These are phyloP conservation scores for Taiozyma sp. DNA, from an alignment of 1,139 yeast species.

Conservation along the genomic window DNA sequence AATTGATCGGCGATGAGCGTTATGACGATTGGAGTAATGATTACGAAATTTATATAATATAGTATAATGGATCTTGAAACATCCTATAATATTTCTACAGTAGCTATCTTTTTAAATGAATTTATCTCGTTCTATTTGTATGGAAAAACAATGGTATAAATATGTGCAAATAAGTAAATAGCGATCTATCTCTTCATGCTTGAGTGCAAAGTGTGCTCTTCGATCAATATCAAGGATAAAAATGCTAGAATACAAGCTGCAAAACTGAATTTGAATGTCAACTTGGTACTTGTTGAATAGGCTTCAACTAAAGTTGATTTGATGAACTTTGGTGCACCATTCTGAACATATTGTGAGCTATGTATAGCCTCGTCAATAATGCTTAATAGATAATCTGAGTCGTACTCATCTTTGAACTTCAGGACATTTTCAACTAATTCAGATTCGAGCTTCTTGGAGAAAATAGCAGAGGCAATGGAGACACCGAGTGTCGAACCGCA, in stretches of 20 bases:
- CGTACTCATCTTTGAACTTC: conserved; percentile 25
- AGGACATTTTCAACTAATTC: conserved; percentile 25
- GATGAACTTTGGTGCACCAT: conserved; percentile 44
- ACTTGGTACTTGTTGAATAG: conserved; percentile 47
- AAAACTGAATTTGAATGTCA: conserved; percentile 48
- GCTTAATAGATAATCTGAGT: conserved; percentile 32
- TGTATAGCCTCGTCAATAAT: conserved; percentile 50
- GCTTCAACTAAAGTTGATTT: conserved; percentile 41
- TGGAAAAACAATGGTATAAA: no score
- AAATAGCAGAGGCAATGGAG: conserved; percentile 61
- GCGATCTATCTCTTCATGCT: conserved; percentile 22
- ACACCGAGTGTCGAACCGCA: conserved; percentile 73
- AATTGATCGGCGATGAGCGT: not conserved
- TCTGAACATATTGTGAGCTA: conserved; percentile 51
- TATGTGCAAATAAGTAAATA: no score
- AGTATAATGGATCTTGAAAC: not conserved
- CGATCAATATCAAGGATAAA: conserved; percentile 28
- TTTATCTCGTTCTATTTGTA: no score
- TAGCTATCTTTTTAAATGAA: not conserved
- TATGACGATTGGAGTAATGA: not conserved
- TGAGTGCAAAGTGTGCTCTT: conserved; percentile 36
- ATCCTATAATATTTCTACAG: not conserved
- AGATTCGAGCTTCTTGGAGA: conserved; percentile 35
- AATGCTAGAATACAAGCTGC: conserved; percentile 36
- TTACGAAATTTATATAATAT: conserved; percentile 4